Percentiles rank a stretch among this genome's conserved stretches.
These are phyloP conservation scores for Ganoderma meredithae DNA, from an alignment of 1,284 basidiomycete genomes.

Conservation along the genomic window DNA sequence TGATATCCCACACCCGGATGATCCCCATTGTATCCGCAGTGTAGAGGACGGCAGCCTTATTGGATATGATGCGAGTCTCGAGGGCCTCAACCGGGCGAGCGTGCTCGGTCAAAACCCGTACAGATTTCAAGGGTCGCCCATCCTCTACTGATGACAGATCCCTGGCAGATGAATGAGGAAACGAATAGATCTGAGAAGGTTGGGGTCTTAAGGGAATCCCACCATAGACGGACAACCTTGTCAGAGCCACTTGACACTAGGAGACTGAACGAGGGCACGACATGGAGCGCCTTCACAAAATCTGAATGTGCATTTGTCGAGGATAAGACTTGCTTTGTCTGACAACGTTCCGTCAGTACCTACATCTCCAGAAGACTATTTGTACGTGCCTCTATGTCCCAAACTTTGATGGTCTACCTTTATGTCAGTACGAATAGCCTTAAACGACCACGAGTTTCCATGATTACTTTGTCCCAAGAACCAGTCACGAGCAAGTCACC, in stretches of 20 bases:
- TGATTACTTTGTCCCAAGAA: conserved; percentile 85
- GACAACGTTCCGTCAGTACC: conserved; percentile 14
- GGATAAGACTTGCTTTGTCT: conserved; percentile 77
- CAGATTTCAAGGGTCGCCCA: conserved; percentile 55
- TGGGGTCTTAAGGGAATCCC: conserved; percentile 23
- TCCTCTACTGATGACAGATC: conserved; percentile 58
- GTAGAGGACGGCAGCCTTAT: conserved; percentile 61
- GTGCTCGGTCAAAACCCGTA: conserved; percentile 77
- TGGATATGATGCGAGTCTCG: conserved; percentile 54
- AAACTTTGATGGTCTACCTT: conserved; percentile 78
- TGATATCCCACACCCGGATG: conserved; percentile 78
- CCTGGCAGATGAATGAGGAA: conserved; percentile 53
- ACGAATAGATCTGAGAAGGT: conserved; percentile 3
- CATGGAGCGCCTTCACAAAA: conserved; percentile 85
- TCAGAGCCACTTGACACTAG: conserved; percentile 92
- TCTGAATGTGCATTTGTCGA: conserved; percentile 84
- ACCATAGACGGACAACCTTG: conserved; percentile 91
- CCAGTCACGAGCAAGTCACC: conserved; percentile 76
- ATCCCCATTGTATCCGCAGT: conserved; percentile 90
- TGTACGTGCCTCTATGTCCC: conserved; percentile 73
- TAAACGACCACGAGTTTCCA: not conserved
- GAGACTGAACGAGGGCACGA: conserved; percentile 69
- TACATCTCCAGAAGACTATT: not conserved
- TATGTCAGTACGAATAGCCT: conserved; percentile 24
- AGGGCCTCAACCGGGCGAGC: conserved; percentile 75